phyloP scores from a whole-genome alignment of 129 eudicot species.

The Centella asiatica region DNA sequence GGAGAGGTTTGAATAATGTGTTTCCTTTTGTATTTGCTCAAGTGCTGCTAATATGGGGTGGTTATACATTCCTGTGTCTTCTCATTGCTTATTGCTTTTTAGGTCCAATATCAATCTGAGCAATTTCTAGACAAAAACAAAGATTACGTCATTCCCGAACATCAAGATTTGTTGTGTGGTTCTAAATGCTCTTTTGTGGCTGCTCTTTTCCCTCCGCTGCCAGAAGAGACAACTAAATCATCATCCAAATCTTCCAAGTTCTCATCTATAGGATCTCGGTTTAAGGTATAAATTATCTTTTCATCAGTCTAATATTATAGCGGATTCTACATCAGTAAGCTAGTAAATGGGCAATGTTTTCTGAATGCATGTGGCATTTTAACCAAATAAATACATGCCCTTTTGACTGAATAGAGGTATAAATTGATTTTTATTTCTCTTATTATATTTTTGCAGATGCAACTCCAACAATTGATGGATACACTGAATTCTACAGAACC shows the following conservation, averaged over 20 bases:
- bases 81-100: conserved; percentile 20
- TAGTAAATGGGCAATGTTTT: background rate
- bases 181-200: conserved; percentile 83
- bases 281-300: conserved; percentile 45
- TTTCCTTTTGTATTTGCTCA: conserved; percentile 3
- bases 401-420: conserved; percentile 8
- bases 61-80: conserved; percentile 13
- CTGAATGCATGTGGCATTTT: conserved; percentile 2
- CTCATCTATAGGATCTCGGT: conserved; percentile 90
- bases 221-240: conserved; percentile 73
- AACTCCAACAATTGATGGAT: conserved; percentile 91
- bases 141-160: conserved; percentile 93
- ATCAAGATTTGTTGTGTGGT: conserved; percentile 89
- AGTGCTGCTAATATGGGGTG: conserved; percentile 13
- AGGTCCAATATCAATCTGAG: conserved; percentile 93
- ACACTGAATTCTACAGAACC: conserved; percentile 88
- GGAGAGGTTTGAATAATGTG: conserved; percentile 60
- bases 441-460: conserved; percentile 54
- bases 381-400: conserved; percentile 8
- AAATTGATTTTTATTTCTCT: conserved; percentile 16
- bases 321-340: background rate
- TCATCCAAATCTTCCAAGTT: conserved; percentile 87
- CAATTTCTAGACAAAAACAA: conserved; percentile 93
- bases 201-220: conserved; percentile 76
- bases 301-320: background rate